phyloP scores from a whole-genome alignment of 2,329 filamentous ascomycete genomes.

The Phialophora expanda region DNA sequence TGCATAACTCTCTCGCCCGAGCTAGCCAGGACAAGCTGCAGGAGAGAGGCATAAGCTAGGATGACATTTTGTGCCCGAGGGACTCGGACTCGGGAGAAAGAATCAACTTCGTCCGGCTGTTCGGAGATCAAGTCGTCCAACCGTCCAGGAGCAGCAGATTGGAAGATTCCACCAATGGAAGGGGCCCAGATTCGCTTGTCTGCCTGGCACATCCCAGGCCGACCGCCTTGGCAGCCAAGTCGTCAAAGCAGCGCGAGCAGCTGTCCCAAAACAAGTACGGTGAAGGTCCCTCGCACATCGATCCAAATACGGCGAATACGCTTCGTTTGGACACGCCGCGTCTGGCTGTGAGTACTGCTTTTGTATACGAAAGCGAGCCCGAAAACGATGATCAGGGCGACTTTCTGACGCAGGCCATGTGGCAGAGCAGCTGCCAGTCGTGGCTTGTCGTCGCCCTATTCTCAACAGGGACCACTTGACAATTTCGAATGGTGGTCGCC shows the following conservation, averaged over 20 bases:
- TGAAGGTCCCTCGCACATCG: background rate
- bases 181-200: background rate
- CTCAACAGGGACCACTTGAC: background rate
- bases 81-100: slow-evolving; percentile 4
- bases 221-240: background rate
- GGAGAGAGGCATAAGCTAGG: background rate
- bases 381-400: slow-evolving; percentile 2
- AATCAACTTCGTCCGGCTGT: background rate
- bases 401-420: background rate
- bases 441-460: slow-evolving; percentile 2
- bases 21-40: background rate
- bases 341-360: background rate
- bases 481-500: slow-evolving; percentile 8
- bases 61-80: background rate
- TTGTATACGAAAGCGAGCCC: slow-evolving; percentile 20
- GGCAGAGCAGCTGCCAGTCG: slow-evolving; percentile 1
- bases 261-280: background rate
- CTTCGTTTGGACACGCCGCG: background rate
- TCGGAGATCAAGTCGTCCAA: background rate
- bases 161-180: background rate
- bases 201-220: slow-evolving; percentile 2
- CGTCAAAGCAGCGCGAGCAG: slow-evolving; percentile 12
- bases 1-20: background rate
- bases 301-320: slow-evolving; percentile 23
- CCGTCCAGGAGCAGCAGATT: background rate